These are phyloP conservation scores for Micractinium sp. DNA, from an alignment of 139 green algal genomes.

Conservation along the genomic window DNA sequence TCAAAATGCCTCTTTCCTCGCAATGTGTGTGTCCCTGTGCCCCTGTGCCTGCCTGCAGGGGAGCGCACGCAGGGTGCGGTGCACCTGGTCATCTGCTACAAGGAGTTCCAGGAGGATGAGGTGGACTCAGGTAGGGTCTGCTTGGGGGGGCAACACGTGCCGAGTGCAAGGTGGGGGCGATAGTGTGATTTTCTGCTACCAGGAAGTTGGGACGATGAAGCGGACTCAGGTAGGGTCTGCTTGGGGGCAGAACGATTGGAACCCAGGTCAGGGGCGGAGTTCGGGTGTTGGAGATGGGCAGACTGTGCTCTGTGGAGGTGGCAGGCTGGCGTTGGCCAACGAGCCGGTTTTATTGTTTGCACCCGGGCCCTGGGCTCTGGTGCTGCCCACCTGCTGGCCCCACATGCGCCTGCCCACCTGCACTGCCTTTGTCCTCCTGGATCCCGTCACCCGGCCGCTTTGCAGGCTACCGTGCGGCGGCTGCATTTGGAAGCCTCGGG, in stretches of 20 bases:
- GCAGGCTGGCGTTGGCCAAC: too few species aligned
- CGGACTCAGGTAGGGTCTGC: neutral
- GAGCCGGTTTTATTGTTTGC: too few species aligned
- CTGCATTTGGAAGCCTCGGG: neutral
- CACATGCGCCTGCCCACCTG: neutral
- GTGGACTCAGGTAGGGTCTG: slow-evolving; percentile 48
- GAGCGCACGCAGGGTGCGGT: slow-evolving; percentile 63
- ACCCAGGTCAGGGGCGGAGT: too few species aligned
- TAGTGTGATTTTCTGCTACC: neutral
- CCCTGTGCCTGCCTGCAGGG: neutral
- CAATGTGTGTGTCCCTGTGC: too few species aligned
- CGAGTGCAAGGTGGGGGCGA: neutral
- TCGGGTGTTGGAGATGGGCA: too few species aligned
- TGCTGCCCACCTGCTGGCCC: neutral
- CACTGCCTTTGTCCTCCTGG: neutral
- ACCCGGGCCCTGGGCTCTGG: too few species aligned
- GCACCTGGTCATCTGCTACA: slow-evolving; percentile 81
- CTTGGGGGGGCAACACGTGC: neutral
- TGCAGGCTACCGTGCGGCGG: slow-evolving; percentile 28
- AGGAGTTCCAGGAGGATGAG: slow-evolving; percentile 76
- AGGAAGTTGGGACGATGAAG: too few species aligned
- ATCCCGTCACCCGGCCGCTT: neutral
- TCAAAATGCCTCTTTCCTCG: too few species aligned
- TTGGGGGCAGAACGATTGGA: too few species aligned
- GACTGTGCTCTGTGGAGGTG: too few species aligned